A percentile compares a stretch with the other conserved stretches of the same genome.
Conservation (phyloP, 345 rosid species). For the Eucalyptus cloeziana region DNA sequence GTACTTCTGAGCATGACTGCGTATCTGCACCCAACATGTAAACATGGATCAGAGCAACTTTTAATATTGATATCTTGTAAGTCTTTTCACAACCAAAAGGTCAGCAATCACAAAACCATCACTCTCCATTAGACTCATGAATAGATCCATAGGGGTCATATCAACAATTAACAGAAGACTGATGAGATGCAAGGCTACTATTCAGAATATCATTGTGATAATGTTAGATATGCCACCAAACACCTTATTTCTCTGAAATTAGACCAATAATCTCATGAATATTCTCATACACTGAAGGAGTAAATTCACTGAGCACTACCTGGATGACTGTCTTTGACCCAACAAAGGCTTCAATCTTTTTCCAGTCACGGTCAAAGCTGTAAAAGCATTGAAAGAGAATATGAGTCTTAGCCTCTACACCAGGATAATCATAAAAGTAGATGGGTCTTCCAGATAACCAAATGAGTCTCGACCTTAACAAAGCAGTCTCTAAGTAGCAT, state of each 20-base stretch:
- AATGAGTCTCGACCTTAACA: neutral
- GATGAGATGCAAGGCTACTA: neutral
- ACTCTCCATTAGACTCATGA: neutral
- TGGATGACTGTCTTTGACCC: constrained; percentile 90
- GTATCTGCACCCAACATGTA: constrained; percentile 30
- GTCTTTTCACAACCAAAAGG: neutral
- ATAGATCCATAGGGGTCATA: neutral
- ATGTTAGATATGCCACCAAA: neutral
- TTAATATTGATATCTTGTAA: neutral
- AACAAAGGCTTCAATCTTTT: constrained; percentile 80
- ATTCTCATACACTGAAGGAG: neutral
- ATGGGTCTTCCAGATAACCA: neutral
- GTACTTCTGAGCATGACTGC: constrained; percentile 93
- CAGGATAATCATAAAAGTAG: neutral
- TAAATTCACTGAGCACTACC: constrained; percentile 11
- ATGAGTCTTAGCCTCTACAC: neutral
- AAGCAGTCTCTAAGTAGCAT: neutral
- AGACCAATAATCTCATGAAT: neutral
- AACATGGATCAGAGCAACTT: neutral
- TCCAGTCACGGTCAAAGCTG: constrained; percentile 96
- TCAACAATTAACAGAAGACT: neutral
- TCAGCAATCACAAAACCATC: neutral
- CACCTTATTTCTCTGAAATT: neutral
- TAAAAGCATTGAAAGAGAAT: neutral
- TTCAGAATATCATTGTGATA: neutral